Evolutionary conservation across 164 flowering plant genomes (phyloP), one percentile per base, ranked within the genome.

Genomic region (Paratinospora sagittata): DNA sequence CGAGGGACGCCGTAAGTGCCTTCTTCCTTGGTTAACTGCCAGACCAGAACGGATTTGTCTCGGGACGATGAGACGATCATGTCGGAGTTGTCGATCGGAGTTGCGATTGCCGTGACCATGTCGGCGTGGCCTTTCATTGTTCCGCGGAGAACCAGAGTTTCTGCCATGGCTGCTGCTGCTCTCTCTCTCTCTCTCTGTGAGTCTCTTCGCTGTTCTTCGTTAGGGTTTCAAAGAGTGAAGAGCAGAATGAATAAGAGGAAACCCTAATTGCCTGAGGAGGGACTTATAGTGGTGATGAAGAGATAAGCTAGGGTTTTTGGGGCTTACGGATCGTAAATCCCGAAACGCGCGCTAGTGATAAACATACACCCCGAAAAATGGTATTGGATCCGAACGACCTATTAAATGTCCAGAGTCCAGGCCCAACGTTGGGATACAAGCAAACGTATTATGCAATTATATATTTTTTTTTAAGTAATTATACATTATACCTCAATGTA

Each of bases 101-200:
- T 73, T 65, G 98, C 98, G 74, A 92, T 92, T 68, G 96, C 92
- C 1, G 98, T 92, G 14, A 92, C 96, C 88, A 82, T 75, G 77
- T 92, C 98, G 68, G 88, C 80, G 86, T 92, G 98, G 69, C 93
- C 91, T 27, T 81, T 77, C 88, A 92, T 84, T 11, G 90, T 85
- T 58, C 96, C 96, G 17, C 83, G 76, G 33, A 90, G 85, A 1
- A 81, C 81, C 3, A 90, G 80, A 1, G 77, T 68, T 24, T 90
- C 91, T 1, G 85, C 85, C 89, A 85, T 88, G 70, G 71, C 30
- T 45, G 70, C 41, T 3, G 65, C 27, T 12, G 14, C 16, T 63
- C 33, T 62, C 36, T 12, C 36, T 62, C 55, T 47, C 55, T 47
- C 8, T 47, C 55, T 47, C 55, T 47, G 55, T 8, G 39, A 3